A percentile compares a stretch with the other conserved stretches of the same genome.
Conservation (phyloP, 2,329 filamentous ascomycete genomes). For the Blastomyces silverae region DNA sequence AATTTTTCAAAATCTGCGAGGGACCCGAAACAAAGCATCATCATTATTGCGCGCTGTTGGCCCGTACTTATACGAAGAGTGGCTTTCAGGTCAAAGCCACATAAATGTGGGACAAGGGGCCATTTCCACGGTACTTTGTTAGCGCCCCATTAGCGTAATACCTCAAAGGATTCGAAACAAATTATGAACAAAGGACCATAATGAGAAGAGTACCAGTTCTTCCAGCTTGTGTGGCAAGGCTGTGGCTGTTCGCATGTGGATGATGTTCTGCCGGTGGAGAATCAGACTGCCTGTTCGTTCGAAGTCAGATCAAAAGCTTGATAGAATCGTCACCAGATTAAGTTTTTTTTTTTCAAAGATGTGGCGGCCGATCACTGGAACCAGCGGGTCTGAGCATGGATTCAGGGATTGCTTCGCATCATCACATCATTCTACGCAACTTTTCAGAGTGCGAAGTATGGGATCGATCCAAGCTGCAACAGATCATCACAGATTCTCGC, state of each 20-base stretch:
- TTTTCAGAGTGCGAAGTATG: no score
- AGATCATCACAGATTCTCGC: no score
- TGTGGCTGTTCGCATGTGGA: not conserved
- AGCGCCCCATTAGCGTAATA: not conserved
- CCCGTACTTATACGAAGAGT: not conserved
- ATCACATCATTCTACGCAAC: no score
- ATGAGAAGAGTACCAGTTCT: not conserved
- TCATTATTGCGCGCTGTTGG: not conserved
- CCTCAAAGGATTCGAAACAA: not conserved
- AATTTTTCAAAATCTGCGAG: not conserved
- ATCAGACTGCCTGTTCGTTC: no score
- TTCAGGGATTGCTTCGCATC: no score
- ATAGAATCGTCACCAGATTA: no score
- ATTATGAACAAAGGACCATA: not conserved
- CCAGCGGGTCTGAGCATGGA: no score
- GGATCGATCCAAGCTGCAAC: no score
- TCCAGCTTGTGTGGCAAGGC: not conserved
- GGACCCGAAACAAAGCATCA: not conserved
- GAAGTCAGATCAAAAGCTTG: no score
- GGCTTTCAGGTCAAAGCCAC: not conserved
- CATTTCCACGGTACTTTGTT: not conserved
- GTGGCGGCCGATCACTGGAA: no score
- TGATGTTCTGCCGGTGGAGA: no score
- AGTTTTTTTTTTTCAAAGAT: no score
- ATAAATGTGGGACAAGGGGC: not conserved